A percentile compares a stretch with the other conserved stretches of the same genome.
Evolutionary conservation across 352 stramenopile species (phyloP).

Genomic region (Phytophthora tentaculata): DNA sequence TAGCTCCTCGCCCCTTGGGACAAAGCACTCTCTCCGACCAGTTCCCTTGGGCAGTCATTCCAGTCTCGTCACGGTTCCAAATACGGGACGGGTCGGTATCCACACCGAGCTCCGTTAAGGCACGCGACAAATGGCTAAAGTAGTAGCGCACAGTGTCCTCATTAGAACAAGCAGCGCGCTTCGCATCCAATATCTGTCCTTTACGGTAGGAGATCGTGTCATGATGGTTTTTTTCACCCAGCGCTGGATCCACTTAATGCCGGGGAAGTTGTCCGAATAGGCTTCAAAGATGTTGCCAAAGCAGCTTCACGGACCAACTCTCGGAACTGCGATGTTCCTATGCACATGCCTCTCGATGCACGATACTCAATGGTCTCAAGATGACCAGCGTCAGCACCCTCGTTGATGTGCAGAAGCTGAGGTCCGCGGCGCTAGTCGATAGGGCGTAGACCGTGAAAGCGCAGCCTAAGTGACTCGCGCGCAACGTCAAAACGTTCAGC

Average conservation of each 20-base stretch:
- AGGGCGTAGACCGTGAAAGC: not conserved
- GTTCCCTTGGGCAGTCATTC: not conserved
- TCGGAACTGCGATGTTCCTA: constrained; percentile 5
- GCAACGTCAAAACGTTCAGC: not conserved
- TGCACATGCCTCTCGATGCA: not conserved
- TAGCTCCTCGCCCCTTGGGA: not conserved
- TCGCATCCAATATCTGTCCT: constrained; percentile 9
- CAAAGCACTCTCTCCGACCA: constrained; percentile 1
- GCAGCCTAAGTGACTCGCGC: not conserved
- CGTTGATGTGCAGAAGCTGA: constrained; percentile 3
- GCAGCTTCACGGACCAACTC: constrained; percentile 3
- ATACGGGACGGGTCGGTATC: constrained; percentile 1
- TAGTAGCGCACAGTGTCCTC: constrained; percentile 9
- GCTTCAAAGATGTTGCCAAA: constrained; percentile 3
- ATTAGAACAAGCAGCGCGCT: constrained; percentile 4
- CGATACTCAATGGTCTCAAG: constrained; percentile 3
- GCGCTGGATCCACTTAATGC: constrained; percentile 5
- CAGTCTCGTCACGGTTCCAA: constrained; percentile 13
- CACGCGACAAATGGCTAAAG: not conserved
- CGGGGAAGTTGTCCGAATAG: constrained; percentile 5
- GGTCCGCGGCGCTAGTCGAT: not conserved
- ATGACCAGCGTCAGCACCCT: not conserved
- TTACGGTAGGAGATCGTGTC: constrained; percentile 7
- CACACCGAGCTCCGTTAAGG: constrained; percentile 2
- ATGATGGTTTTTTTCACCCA: not conserved